Evolutionary conservation across 2,329 filamentous ascomycete species (phyloP), one percentile per base, ranked within the genome.

Genomic region (Leptodontidium sp.): DNA sequence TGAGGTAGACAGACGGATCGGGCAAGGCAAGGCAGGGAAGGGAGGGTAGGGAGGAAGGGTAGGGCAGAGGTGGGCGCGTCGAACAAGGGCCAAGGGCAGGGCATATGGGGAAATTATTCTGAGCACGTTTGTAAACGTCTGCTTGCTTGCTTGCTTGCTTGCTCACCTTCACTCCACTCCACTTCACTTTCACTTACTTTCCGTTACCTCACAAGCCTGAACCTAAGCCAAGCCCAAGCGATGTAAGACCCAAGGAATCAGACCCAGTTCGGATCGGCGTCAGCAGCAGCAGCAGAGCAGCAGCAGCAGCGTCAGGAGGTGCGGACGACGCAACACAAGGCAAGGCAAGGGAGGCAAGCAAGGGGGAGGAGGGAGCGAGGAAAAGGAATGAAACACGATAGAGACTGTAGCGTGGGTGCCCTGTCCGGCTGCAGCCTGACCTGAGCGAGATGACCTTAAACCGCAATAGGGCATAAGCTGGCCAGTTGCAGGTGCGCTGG

Each of bases 361-460:
- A 66, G 52, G 49, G 61, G 26, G 50, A 72, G 66, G 72, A 69
- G 72, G 71, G 68, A 74, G 66, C 70, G 73, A 71, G 72, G 61
- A 72, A 70, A 75, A 47, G 43, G 43, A 14, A 75, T 76, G 75
- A 77, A 77, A 77, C 75, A 76, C 71, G 70, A 76, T 21, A 21
- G 21, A 21, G 21, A 21, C 21, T 21, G 21, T 76, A 76, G 75
- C 74, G 75, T 76, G 75, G 75, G 68, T 72, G 71, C 68, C 75
- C 70, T 76, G 74, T 69, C 67, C 69, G 67, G 57, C 65, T 17
- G 40, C 29, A 32, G 35, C 57, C 55, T 62, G 66, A 35, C 55
- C 53, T 66, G 64, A 67, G 64, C 62, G 66, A 70, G 67, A 53
- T 45, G 47, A 64, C 14, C 43, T 50, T 63, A 68, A 61, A 45